These are phyloP conservation scores for Phialemoniopsis sp. DNA, from an alignment of 2,329 filamentous ascomycete species.

Conservation along the genomic window DNA sequence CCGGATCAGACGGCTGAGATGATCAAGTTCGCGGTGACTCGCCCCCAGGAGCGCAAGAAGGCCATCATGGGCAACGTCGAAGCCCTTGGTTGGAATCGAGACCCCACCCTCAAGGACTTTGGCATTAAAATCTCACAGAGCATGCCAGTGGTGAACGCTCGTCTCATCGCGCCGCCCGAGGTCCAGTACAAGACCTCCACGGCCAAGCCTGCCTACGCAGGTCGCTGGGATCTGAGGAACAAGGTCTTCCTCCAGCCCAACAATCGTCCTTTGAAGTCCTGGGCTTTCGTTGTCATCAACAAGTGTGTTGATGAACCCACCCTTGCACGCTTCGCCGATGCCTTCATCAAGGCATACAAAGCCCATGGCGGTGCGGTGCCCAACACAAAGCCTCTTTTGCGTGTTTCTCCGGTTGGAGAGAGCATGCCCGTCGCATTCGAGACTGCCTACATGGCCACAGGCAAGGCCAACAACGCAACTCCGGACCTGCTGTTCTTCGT, in stretches of 20 bases:
- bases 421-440: slow-evolving; percentile 38
- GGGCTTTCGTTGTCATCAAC: slow-evolving; percentile 70
- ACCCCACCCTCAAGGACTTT: slow-evolving; percentile 68
- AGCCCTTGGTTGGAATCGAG: slow-evolving; percentile 63
- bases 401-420: slow-evolving; percentile 20
- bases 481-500: slow-evolving; percentile 81
- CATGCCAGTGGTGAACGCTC: slow-evolving; percentile 66
- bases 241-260: slow-evolving; percentile 74
- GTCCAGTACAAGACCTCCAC: slow-evolving; percentile 61
- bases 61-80: slow-evolving; percentile 66
- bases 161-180: slow-evolving; percentile 65
- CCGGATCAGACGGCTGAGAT: slow-evolving; percentile 69
- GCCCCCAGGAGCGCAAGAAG: slow-evolving; percentile 61
- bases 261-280: slow-evolving; percentile 55
- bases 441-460: slow-evolving; percentile 50
- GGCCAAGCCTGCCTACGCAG: slow-evolving; percentile 59
- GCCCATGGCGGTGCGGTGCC: slow-evolving; percentile 46
- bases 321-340: slow-evolving; percentile 48
- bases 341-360: slow-evolving; percentile 47
- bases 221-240: slow-evolving; percentile 83
- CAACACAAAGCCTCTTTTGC: slow-evolving; percentile 18
- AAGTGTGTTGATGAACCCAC: slow-evolving; percentile 50
- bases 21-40: slow-evolving; percentile 90
- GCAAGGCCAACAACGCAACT: slow-evolving; percentile 44
- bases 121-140: slow-evolving; percentile 63